Base-by-base conservation (phyloP, 164 flowering plant species). In the Vitis cinerea region DNA sequence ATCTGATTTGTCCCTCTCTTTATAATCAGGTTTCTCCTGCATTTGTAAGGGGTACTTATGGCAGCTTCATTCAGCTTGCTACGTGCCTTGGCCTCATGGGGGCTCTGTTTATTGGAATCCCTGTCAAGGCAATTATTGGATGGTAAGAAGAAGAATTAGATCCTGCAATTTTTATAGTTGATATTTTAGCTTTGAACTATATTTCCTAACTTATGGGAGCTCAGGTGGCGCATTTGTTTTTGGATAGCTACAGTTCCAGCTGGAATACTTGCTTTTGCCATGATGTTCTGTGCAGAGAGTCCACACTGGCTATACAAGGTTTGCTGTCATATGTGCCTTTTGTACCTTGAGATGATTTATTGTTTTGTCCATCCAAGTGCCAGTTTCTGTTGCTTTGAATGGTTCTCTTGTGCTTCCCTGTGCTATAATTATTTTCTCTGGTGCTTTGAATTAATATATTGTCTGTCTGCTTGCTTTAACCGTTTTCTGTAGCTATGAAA, bases 291-390 rank as follows among this genome's bases (percentile, higher is more conserved):
- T 82, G 95, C 85, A 10, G 98, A 93, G 83, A 85, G 90, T 81
- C 98, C 98, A 52, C 87, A 88, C 69, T 96, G 99, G 98, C 82
- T 96, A 51, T 87, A 83, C 82, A 96, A 96, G 97, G 97, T 92
- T 67, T 61, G 73, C 15, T 77, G 65, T 27, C 55, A 4, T 78
- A 48, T 15, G 12, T 31, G 16, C 16, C 14, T 49, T 71, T 51
- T 27, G 13, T 37, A 3, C 44, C 44, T 6, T 37, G 44, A 37
- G 44, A 37, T 37, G 44, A 23, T 23, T 37, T 37, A 37, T 6
- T 37, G 44, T 37, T 6, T 37, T 37, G 44, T 37, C 44, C 44
- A 37, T 6, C 44, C 44, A 3, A 3, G 44, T 37, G 44, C 44
- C 2, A 37, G 44, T 4, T 37, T 37, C 44, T 37, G 44, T 37